phyloP scores from a whole-genome alignment of 495 filamentous ascomycete genomes.

The Neurospora tetraspora region DNA sequence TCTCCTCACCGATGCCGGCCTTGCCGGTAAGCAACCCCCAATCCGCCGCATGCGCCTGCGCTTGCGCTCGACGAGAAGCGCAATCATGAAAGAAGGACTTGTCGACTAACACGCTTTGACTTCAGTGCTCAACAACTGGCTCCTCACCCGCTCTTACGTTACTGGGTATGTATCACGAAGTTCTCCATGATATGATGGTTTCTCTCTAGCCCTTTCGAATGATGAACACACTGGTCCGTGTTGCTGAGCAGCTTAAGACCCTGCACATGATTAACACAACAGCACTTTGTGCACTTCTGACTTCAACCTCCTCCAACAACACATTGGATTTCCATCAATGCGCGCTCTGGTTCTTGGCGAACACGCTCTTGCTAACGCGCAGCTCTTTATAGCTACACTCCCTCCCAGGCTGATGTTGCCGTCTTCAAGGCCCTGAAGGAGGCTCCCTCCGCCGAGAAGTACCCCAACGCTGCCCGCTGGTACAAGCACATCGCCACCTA shows the following conservation, averaged over 20 bases:
- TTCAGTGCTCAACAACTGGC: slow-evolving; percentile 85
- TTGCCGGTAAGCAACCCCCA: slow-evolving; percentile 54
- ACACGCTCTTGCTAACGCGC: slow-evolving; percentile 4
- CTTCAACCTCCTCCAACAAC: slow-evolving; percentile 15
- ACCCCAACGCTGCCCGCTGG: slow-evolving; percentile 91
- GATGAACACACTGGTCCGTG: slow-evolving; percentile 98
- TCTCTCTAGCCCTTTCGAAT: slow-evolving; percentile 26
- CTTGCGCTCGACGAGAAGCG: neutral
- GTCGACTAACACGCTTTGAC: slow-evolving; percentile 7
- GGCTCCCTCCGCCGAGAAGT: slow-evolving; percentile 70
- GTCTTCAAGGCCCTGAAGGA: slow-evolving; percentile 80
- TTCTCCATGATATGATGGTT: neutral
- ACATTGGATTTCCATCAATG: neutral
- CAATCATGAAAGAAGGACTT: neutral
- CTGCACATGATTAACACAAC: slow-evolving; percentile 72
- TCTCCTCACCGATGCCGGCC: slow-evolving; percentile 76
- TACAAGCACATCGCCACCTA: slow-evolving; percentile 95
- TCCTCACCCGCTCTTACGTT: slow-evolving; percentile 86
- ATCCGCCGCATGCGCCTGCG: neutral
- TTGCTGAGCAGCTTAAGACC: slow-evolving; percentile 99
- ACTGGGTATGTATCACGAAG: slow-evolving; percentile 56
- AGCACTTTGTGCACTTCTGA: slow-evolving; percentile 81
- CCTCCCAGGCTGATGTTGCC: slow-evolving; percentile 92
- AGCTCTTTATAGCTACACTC: slow-evolving; percentile 50
- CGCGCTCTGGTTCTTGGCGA: neutral